These are phyloP conservation scores for Zoysia japonica DNA, from an alignment of 176 grass and related monocot species.

Conservation along the genomic window DNA sequence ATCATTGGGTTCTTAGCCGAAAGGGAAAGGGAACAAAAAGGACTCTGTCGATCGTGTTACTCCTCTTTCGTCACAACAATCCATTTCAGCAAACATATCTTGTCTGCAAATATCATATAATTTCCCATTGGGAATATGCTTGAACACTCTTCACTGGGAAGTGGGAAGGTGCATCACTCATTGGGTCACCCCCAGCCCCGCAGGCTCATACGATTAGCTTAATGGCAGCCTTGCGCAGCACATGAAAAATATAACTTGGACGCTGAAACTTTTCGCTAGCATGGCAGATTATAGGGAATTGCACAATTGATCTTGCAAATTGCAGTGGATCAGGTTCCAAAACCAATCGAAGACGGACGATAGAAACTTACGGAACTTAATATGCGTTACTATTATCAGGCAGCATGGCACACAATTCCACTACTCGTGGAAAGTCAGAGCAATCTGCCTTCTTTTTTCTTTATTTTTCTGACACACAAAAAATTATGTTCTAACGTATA, in stretches of 20 bases:
- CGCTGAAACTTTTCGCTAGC: background rate
- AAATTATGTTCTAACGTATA: background rate
- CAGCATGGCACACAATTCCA: background rate
- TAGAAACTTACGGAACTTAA: background rate
- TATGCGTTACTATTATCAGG: conserved; percentile 10
- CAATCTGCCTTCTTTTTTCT: background rate
- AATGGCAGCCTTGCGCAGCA: background rate
- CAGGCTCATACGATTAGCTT: background rate
- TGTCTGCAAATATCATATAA: background rate
- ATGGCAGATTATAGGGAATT: background rate
- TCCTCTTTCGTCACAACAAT: background rate
- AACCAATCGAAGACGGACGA: background rate
- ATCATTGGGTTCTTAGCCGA: background rate
- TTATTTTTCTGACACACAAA: background rate
- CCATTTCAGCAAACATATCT: background rate
- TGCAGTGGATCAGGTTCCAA: background rate
- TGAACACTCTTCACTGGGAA: background rate
- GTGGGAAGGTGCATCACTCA: background rate
- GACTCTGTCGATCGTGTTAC: no score
- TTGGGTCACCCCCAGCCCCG: background rate
- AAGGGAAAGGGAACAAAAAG: background rate
- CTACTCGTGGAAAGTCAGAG: background rate
- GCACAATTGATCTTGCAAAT: background rate
- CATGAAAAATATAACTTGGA: background rate
- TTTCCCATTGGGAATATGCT: background rate